Evolutionary conservation across 2,329 filamentous ascomycete species (phyloP).

Genomic region (Sporothrix brunneoviolacea): DNA sequence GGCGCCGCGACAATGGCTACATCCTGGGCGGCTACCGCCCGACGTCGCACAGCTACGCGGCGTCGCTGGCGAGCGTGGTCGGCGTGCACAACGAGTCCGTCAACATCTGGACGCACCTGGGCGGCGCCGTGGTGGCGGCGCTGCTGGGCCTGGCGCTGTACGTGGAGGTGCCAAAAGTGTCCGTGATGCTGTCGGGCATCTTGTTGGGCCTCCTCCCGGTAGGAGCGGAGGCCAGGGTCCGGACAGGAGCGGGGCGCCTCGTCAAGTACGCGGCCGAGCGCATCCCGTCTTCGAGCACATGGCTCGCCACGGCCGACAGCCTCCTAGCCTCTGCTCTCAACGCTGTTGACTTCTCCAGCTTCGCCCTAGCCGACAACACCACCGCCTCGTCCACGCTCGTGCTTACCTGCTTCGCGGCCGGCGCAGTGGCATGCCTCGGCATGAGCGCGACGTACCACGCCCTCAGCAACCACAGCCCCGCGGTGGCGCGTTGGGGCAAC

Average conservation of each 20-base stretch:
- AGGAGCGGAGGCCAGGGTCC: background rate
- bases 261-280: no score
- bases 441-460: conserved; percentile 84
- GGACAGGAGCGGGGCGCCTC: no score
- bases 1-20: conserved; percentile 55
- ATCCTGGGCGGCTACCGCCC: conserved; percentile 49
- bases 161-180: conserved; percentile 22
- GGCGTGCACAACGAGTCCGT: conserved; percentile 56
- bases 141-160: conserved; percentile 48
- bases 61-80: conserved; percentile 41
- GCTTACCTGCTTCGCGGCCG: conserved; percentile 72
- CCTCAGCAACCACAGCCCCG: conserved; percentile 74
- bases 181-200: background rate
- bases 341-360: no score
- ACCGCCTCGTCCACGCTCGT: conserved; percentile 55
- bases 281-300: no score
- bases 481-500: conserved; percentile 77
- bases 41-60: conserved; percentile 40
- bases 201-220: background rate
- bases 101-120: conserved; percentile 57
- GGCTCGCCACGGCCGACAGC: no score
- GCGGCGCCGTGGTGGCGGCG: conserved; percentile 58
- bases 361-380: background rate
- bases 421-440: conserved; percentile 64
- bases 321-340: no score